Percentiles rank a stretch among this genome's conserved stretches.
Evolutionary conservation across 257 asterid species (phyloP).

Genomic region (Lycium barbarum): DNA sequence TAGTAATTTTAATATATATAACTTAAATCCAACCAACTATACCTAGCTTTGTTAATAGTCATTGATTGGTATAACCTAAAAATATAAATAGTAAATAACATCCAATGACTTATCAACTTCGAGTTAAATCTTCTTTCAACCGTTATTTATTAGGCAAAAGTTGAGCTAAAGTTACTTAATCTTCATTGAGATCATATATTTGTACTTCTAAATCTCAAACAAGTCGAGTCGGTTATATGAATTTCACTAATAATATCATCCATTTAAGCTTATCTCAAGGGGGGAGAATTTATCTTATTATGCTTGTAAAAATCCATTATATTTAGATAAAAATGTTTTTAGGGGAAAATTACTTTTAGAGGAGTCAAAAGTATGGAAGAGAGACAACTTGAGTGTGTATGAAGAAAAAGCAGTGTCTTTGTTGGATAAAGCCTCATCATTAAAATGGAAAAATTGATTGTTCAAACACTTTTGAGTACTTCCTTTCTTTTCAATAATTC

Average conservation of each 20-base stretch:
- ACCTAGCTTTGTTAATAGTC: background rate
- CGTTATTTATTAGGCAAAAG: background rate
- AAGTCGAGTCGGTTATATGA: too few relatives aligned
- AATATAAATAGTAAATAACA: background rate
- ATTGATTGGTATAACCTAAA: background rate
- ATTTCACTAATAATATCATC: too few relatives aligned
- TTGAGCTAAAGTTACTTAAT: background rate
- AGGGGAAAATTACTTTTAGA: background rate
- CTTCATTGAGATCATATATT: background rate
- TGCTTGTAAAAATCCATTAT: background rate
- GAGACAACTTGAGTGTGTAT: slow-evolving; percentile 20
- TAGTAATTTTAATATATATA: background rate
- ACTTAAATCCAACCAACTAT: background rate
- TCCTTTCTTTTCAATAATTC: background rate
- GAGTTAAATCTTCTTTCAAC: background rate
- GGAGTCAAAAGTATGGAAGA: slow-evolving; percentile 21
- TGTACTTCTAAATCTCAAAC: background rate
- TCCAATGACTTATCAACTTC: background rate
- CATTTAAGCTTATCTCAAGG: too few relatives aligned
- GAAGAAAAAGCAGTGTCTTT: slow-evolving; percentile 8
- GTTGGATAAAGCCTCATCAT: background rate
- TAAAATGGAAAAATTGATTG: slow-evolving; percentile 5
- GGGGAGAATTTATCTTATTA: too few relatives aligned
- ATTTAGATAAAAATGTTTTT: background rate
- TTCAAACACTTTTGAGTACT: slow-evolving; percentile 18